Evolutionary conservation across 805 yeast genomes (phyloP).

Genomic region (Ogataea kodamae): DNA sequence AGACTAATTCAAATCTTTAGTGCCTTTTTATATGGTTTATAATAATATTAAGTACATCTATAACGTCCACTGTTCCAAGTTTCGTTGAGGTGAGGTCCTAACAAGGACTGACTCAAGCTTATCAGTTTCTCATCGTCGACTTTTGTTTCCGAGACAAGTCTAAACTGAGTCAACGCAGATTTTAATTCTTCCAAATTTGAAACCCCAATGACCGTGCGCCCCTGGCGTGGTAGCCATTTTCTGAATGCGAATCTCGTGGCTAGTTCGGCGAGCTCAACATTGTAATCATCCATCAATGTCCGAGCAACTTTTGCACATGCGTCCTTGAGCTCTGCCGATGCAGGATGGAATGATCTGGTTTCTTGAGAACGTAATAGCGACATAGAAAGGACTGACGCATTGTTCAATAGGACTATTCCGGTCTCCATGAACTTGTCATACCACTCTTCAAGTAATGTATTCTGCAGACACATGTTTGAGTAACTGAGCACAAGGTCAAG

Average conservation of each 20-base stretch:
- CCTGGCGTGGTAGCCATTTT: slow-evolving; percentile 48
- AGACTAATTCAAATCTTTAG: slow-evolving; percentile 23
- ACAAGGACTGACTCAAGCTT: slow-evolving; percentile 38
- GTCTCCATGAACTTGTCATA: slow-evolving; percentile 48
- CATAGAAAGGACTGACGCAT: slow-evolving; percentile 88
- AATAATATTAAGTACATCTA: slow-evolving; percentile 6
- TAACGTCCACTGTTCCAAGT: slow-evolving; percentile 49
- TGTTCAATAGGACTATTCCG: slow-evolving; percentile 56
- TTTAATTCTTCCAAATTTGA: slow-evolving; percentile 61
- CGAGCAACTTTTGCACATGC: slow-evolving; percentile 47
- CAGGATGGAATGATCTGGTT: slow-evolving; percentile 82
- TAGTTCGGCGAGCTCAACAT: slow-evolving; percentile 72
- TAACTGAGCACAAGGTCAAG: slow-evolving; percentile 78
- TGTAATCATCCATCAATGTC: slow-evolving; percentile 34
- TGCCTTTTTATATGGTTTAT: no score
- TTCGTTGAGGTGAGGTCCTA: slow-evolving; percentile 58
- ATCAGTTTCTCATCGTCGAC: slow-evolving; percentile 45
- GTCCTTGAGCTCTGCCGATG: slow-evolving; percentile 50
- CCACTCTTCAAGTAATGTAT: slow-evolving; percentile 48
- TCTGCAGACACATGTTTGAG: slow-evolving; percentile 80
- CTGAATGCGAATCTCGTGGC: slow-evolving; percentile 74
- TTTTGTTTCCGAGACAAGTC: slow-evolving; percentile 40
- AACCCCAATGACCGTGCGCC: slow-evolving; percentile 76
- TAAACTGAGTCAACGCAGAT: slow-evolving; percentile 56
- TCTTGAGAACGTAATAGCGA: slow-evolving; percentile 66